Conservation (phyloP, 139 green algal species). For the Dunaliella sp. region DNA sequence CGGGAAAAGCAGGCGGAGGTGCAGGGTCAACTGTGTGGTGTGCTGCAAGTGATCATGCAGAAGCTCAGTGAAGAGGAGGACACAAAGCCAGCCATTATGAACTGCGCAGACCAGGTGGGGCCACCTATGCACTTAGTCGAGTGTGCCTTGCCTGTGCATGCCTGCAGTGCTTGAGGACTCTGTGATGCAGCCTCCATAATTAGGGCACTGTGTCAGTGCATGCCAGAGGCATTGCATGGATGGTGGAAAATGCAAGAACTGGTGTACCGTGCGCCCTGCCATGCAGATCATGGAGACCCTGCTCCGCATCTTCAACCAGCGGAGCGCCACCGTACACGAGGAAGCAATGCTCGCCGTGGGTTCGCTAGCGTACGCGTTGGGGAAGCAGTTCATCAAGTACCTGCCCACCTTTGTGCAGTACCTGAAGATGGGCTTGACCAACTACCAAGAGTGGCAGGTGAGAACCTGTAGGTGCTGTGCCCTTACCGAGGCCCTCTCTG, state of each 20-base stretch:
- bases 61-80: conserved; percentile 73
- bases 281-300: conserved; percentile 74
- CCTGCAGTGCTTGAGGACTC: background rate
- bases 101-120: conserved; percentile 67
- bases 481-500: too few relatives aligned
- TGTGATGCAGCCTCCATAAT: background rate
- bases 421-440: conserved; percentile 81
- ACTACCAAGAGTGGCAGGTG: conserved; percentile 80
- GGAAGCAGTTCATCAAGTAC: conserved; percentile 89
- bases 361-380: conserved; percentile 77
- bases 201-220: background rate
- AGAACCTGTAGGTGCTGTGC: background rate
- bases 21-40: conserved; percentile 91
- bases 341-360: conserved; percentile 94
- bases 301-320: conserved; percentile 38
- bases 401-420: conserved; percentile 82
- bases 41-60: conserved; percentile 85
- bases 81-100: conserved; percentile 64
- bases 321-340: conserved; percentile 80
- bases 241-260: background rate
- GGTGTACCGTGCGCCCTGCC: background rate
- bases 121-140: background rate
- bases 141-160: background rate
- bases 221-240: background rate
- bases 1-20: conserved; percentile 57